phyloP scores from a whole-genome alignment of 2,329 filamentous ascomycete species.

The Aureobasidium namibiae region DNA sequence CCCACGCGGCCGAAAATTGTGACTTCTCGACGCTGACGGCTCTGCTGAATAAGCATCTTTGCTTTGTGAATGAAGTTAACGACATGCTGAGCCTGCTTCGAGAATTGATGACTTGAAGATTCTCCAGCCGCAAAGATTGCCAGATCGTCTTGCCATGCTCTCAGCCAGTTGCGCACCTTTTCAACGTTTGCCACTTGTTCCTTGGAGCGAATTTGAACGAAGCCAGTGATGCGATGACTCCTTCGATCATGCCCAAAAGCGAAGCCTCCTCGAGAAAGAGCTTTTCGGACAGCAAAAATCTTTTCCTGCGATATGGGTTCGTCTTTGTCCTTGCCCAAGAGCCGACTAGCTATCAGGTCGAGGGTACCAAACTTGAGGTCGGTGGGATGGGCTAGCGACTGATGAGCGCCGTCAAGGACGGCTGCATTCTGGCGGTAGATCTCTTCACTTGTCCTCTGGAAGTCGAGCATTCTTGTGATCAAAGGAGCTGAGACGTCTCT shows the following conservation, averaged over 20 bases:
- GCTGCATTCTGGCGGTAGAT: conserved; percentile 40
- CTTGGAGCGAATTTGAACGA: conserved; percentile 55
- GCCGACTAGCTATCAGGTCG: conserved; percentile 35
- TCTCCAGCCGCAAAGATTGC: conserved; percentile 20
- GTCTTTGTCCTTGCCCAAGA: conserved; percentile 27
- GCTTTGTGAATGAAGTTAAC: conserved; percentile 35
- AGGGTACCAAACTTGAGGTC: conserved; percentile 41
- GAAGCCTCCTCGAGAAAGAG: conserved; percentile 52
- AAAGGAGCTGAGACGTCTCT: conserved; percentile 38
- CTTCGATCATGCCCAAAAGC: conserved; percentile 50
- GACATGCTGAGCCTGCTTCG: conserved; percentile 21
- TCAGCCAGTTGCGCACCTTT: conserved; percentile 44
- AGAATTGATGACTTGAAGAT: neutral
- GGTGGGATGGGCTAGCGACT: conserved; percentile 34
- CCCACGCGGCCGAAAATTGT: conserved; percentile 28
- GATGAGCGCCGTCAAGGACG: conserved; percentile 43
- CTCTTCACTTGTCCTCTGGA: conserved; percentile 37
- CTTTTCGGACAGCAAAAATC: conserved; percentile 61
- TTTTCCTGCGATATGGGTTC: conserved; percentile 20
- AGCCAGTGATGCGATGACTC: conserved; percentile 44
- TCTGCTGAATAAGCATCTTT: conserved; percentile 30
- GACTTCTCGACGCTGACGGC: conserved; percentile 31
- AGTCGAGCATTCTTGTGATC: conserved; percentile 33
- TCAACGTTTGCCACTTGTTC: conserved; percentile 47
- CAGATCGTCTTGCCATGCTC: conserved; percentile 44